Conservation (phyloP, 2,329 filamentous ascomycete genomes). For the Calycina marina region DNA sequence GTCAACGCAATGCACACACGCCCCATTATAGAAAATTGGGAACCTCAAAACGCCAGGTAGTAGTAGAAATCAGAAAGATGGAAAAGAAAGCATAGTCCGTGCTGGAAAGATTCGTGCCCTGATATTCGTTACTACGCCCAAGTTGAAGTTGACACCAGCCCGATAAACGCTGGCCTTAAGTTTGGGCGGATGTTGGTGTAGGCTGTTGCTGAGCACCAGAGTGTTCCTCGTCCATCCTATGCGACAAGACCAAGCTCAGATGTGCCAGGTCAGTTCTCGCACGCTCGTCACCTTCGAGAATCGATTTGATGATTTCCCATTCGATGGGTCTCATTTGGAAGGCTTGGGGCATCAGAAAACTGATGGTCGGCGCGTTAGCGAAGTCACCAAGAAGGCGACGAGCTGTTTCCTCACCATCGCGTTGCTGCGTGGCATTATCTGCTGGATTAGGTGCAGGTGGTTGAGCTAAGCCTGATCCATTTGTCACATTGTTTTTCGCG, state of each 20-base stretch:
- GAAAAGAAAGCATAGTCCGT: no score
- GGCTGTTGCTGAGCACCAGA: constrained; percentile 1
- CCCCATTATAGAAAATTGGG: no score
- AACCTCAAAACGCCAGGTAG: no score
- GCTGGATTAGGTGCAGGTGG: constrained; percentile 25
- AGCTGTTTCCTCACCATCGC: constrained; percentile 41
- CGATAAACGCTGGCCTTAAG: no score
- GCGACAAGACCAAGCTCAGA: constrained; percentile 38
- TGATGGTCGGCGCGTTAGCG: constrained; percentile 48
- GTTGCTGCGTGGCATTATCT: constrained; percentile 27
- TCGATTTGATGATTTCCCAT: constrained; percentile 54
- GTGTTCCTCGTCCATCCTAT: no score
- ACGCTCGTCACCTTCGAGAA: constrained; percentile 19
- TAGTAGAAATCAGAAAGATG: no score
- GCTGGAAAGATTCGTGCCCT: no score
- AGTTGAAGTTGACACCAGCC: no score
- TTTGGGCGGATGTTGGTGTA: neutral
- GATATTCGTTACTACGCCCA: no score
- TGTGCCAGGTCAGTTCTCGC: constrained; percentile 29
- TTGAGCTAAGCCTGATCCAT: constrained; percentile 6
- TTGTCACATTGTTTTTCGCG: constrained; percentile 8
- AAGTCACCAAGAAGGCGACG: constrained; percentile 47
- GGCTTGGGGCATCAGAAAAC: constrained; percentile 55
- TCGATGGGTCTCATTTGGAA: constrained; percentile 55
- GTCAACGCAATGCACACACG: no score